These are phyloP conservation scores for apple (Malus domestica) DNA, from an alignment of 306 rosid species.

Conservation along the genomic window DNA sequence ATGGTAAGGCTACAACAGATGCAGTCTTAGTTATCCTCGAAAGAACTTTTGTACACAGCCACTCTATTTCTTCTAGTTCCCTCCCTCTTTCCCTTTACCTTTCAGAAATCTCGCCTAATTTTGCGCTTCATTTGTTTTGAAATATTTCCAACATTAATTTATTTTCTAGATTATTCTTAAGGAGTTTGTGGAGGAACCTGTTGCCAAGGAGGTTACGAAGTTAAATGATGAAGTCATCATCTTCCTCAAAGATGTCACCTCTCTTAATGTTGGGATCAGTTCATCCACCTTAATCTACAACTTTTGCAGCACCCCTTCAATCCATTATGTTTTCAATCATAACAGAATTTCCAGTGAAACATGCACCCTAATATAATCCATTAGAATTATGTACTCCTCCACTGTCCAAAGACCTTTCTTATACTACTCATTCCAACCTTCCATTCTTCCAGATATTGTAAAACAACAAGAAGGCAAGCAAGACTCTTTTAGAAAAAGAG, in stretches of 20 bases:
- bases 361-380: conserved; percentile 31
- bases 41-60: no score
- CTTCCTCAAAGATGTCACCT: conserved; percentile 47
- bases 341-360: conserved; percentile 31
- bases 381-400: conserved; percentile 40
- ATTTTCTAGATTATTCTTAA: no score
- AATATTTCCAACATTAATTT: no score
- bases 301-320: conserved; percentile 57
- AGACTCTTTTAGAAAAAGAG: no score
- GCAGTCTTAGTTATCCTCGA: no score
- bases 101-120: no score
- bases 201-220: conserved; percentile 61
- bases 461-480: no score
- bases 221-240: conserved; percentile 52
- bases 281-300: conserved; percentile 58
- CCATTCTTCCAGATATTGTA: conserved; percentile 10
- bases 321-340: neutral
- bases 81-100: no score
- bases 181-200: conserved; percentile 15
- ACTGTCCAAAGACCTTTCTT: conserved; percentile 48
- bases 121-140: no score
- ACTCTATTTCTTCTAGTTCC: no score
- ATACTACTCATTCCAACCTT: conserved; percentile 23
- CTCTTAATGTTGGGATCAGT: conserved; percentile 50
- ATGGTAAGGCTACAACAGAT: no score